Percentiles rank a stretch among this genome's conserved stretches.
phyloP scores from a whole-genome alignment of 805 yeast genomes.

The Yarrowia divulgata region DNA sequence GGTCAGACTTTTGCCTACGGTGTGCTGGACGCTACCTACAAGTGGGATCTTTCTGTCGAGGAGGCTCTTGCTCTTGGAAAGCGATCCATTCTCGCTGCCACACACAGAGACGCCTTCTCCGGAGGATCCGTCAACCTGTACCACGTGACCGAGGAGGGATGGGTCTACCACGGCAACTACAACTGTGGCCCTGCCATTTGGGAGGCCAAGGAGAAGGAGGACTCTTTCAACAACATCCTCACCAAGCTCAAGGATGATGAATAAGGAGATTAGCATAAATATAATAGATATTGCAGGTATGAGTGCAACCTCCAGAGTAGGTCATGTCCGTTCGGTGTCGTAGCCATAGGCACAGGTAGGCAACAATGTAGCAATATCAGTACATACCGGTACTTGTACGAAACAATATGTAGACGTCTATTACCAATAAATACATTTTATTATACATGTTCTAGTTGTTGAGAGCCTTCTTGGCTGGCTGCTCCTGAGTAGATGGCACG shows the following conservation, averaged over 20 bases:
- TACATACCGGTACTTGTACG: background rate
- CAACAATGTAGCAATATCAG: no score
- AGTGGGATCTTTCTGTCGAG: slow-evolving; percentile 90
- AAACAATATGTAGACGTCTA: background rate
- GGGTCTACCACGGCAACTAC: slow-evolving; percentile 95
- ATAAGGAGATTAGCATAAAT: slow-evolving; percentile 14
- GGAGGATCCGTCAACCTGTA: slow-evolving; percentile 96
- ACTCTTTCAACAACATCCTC: slow-evolving; percentile 81
- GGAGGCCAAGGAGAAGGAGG: slow-evolving; percentile 87
- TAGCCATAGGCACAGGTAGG: no score
- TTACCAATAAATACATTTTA: slow-evolving; percentile 37
- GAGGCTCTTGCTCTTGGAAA: slow-evolving; percentile 95
- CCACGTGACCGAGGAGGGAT: slow-evolving; percentile 92
- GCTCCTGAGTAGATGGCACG: slow-evolving; percentile 15
- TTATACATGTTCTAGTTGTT: slow-evolving; percentile 29
- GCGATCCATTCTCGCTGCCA: slow-evolving; percentile 94
- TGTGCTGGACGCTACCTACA: slow-evolving; percentile 90
- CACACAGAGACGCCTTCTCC: slow-evolving; percentile 97
- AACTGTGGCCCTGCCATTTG: slow-evolving; percentile 91
- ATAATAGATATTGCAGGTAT: slow-evolving; percentile 22
- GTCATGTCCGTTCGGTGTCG: no score
- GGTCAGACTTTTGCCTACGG: slow-evolving; percentile 99
- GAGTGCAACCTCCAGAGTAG: no score
- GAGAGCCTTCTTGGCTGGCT: slow-evolving; percentile 26
- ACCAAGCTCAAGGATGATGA: slow-evolving; percentile 36